Conservation (phyloP, 2,329 filamentous ascomycete species). For the Cladophialophora carrionii region DNA sequence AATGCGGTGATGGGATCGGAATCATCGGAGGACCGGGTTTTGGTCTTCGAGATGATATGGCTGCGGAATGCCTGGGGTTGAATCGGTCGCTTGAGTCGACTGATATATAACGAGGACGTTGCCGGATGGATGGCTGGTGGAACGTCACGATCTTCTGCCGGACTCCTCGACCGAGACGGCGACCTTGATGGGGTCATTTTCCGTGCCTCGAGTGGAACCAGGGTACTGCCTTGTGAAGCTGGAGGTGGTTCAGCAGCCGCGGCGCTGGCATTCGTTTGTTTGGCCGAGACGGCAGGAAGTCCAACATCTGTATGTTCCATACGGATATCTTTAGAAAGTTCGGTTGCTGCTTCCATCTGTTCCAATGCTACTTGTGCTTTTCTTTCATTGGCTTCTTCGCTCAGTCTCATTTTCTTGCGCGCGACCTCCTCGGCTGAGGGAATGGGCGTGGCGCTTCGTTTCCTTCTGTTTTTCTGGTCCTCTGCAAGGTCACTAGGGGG, state of each 20-base stretch:
- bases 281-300: slow-evolving; percentile 1
- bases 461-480: slow-evolving; percentile 68
- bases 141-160: slow-evolving; percentile 48
- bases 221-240: background rate
- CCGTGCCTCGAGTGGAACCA: background rate
- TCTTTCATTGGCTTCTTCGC: slow-evolving; percentile 31
- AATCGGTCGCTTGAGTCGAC: slow-evolving; percentile 85
- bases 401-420: slow-evolving; percentile 60
- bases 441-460: slow-evolving; percentile 65
- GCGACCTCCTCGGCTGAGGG: slow-evolving; percentile 58
- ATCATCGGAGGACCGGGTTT: slow-evolving; percentile 56
- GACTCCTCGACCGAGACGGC: slow-evolving; percentile 33
- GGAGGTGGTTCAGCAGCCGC: slow-evolving; percentile 2
- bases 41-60: slow-evolving; percentile 71
- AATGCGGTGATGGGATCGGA: slow-evolving; percentile 66
- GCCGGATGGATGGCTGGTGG: slow-evolving; percentile 69
- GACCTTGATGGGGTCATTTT: slow-evolving; percentile 18
- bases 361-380: slow-evolving; percentile 37
- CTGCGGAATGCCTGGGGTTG: slow-evolving; percentile 67
- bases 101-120: slow-evolving; percentile 81
- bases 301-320: slow-evolving; percentile 13
- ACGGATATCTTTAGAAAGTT: slow-evolving; percentile 35
- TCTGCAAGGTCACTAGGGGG: slow-evolving; percentile 46
- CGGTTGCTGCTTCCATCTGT: slow-evolving; percentile 27
- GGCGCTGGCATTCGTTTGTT: slow-evolving; percentile 45